Base-by-base conservation (phyloP, 2,329 filamentous ascomycete genomes). In the Diaporthe amygdali region DNA sequence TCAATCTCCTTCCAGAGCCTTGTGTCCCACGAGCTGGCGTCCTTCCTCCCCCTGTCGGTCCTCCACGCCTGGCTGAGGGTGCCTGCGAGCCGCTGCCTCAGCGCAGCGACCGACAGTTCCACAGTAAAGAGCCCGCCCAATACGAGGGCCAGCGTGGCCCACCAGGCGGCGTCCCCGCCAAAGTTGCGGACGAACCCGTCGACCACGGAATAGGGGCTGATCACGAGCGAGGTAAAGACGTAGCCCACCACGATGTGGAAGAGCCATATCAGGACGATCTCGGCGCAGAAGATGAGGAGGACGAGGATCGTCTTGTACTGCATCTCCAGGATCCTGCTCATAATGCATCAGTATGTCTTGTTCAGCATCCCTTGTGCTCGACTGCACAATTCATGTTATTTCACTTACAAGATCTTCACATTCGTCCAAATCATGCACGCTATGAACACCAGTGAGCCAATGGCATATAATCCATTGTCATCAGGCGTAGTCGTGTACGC, bases 271-370 rank as follows among this genome's bases (percentile, higher is more conserved):
- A 93, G 94, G 6, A 81, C 79, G 5, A 88, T 82, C 5, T 90
- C 92, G 75, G 91, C 77, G 74, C 88, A 79, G 79, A 92, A 90
- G 41, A 85, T 84, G 41, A 84, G 80, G 74, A 88, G 85, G 39
- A 93, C 90, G 37, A 94, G 86, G 69, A 88, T 76, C 1, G 91
- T 90, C 77, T 94, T 94, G 84, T 92, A 91, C 81, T 95, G 92
- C 14, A 93, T 92, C 81, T 96, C 94, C 67, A 97, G 85, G 72
- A 93, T 88, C 75, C 90, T 89, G 74, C 25, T 7, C 54, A 5
- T n/a, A 12, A 68, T 79, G 75, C 80, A 79, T 66, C 25, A 30
- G n/a, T n/a, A 22, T 47, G 22, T 12, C n/a, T 17, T 12, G 12
- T 15, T 12, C 34, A 22, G 27, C 30, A 25, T 20, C n/a, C n/a